Evolutionary conservation across 371 early-diverging fungal genomes (phyloP).

Genomic region (Thermomucor indicae-seudaticae): DNA sequence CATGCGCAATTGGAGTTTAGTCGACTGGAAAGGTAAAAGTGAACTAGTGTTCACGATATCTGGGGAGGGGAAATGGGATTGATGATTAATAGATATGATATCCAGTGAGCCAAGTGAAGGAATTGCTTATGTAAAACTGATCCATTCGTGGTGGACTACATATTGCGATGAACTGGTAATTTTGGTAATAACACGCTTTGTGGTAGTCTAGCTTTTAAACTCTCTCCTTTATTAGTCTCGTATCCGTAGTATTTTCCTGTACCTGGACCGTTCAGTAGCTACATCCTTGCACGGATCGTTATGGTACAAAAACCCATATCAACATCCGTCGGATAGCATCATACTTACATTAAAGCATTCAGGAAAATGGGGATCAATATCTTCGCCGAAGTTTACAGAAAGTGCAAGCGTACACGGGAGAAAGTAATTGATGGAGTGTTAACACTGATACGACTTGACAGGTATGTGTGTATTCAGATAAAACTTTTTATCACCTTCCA

Average conservation of each 20-base stretch:
- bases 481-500: background rate
- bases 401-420: constrained; percentile 42
- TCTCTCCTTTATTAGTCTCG: constrained; percentile 43
- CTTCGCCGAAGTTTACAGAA: constrained; percentile 60
- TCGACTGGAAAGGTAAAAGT: constrained; percentile 22
- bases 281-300: constrained; percentile 67
- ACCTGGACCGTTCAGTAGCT: constrained; percentile 88
- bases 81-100: constrained; percentile 3
- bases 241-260: constrained; percentile 83
- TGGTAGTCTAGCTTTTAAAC: background rate
- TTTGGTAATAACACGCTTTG: background rate
- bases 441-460: constrained; percentile 52
- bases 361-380: constrained; percentile 78
- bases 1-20: constrained; percentile 38
- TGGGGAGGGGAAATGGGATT: background rate
- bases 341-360: background rate
- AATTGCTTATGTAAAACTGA: constrained; percentile 45
- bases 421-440: constrained; percentile 53
- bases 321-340: background rate
- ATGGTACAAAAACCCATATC: constrained; percentile 37
- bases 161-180: constrained; percentile 70
- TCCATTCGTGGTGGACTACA: constrained; percentile 59
- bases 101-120: background rate
- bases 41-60: background rate
- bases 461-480: constrained; percentile 24